These are phyloP conservation scores for Mortierella polycephala DNA, from an alignment of 371 early-diverging fungal species.

Conservation along the genomic window DNA sequence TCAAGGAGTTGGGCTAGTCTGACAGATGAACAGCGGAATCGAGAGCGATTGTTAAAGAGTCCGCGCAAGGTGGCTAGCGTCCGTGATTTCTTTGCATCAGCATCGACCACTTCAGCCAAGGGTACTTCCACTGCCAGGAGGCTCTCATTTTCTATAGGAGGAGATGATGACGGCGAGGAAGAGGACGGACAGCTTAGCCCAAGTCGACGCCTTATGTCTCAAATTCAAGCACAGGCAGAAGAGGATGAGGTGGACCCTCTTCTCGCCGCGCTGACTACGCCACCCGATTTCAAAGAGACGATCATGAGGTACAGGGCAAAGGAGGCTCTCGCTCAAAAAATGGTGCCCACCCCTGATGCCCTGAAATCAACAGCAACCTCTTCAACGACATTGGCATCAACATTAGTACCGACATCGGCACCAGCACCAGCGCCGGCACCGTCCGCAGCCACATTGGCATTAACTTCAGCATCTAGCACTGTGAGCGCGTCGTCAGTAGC, in stretches of 20 bases:
- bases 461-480: neutral
- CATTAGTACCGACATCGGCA: too few species aligned
- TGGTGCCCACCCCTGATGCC: constrained; percentile 7
- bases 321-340: constrained; percentile 11
- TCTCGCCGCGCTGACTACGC: constrained; percentile 32
- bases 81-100: constrained; percentile 33
- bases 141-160: neutral
- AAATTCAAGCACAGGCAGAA: constrained; percentile 15
- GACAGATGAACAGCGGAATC: constrained; percentile 28
- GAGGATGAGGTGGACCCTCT: constrained; percentile 22
- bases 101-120: neutral
- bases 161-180: constrained; percentile 1
- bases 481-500: neutral
- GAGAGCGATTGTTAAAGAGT: constrained; percentile 31
- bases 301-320: constrained; percentile 21
- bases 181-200: constrained; percentile 21
- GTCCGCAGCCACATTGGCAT: neutral
- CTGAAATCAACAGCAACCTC: neutral
- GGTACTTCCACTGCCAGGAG: neutral
- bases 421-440: neutral
- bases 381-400: neutral
- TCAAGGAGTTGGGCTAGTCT: constrained; percentile 20
- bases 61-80: constrained; percentile 50
- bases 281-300: constrained; percentile 29
- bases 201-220: constrained; percentile 20